phyloP scores from a whole-genome alignment of 2,329 filamentous ascomycete species.

The Xylariaceae sp. region DNA sequence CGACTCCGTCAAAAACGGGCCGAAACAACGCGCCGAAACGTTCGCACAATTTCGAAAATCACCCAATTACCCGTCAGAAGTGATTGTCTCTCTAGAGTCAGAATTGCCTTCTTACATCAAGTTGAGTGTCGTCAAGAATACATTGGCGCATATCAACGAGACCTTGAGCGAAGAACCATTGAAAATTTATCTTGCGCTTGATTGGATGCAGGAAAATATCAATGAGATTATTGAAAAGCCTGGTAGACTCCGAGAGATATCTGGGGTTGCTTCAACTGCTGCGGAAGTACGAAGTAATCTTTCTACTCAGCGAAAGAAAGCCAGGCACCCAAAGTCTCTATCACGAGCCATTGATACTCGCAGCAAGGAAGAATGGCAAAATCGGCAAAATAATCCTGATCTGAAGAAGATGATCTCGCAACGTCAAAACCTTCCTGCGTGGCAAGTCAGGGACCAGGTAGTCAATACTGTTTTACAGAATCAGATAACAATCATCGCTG shows the following conservation, averaged over 20 bases:
- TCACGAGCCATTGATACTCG: constrained; percentile 56
- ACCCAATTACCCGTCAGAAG: constrained; percentile 66
- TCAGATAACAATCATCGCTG: constrained; percentile 93
- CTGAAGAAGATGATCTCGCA: constrained; percentile 72
- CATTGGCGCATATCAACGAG: constrained; percentile 65
- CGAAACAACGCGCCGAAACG: constrained; percentile 47
- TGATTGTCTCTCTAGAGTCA: constrained; percentile 65
- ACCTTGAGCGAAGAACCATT: constrained; percentile 79
- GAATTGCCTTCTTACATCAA: constrained; percentile 88
- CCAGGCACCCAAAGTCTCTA: constrained; percentile 54
- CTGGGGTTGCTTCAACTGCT: constrained; percentile 67
- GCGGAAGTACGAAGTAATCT: constrained; percentile 44
- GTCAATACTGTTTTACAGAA: constrained; percentile 69
- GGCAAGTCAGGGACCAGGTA: constrained; percentile 75
- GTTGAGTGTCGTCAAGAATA: constrained; percentile 77
- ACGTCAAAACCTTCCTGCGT: constrained; percentile 76
- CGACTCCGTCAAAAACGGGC: constrained; percentile 48
- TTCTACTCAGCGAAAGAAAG: constrained; percentile 29
- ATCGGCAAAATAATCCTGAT: constrained; percentile 58
- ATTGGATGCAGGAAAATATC: constrained; percentile 87
- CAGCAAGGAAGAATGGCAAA: constrained; percentile 66
- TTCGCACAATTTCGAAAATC: constrained; percentile 66
- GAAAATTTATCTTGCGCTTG: constrained; percentile 80
- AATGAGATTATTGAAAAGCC: constrained; percentile 79
- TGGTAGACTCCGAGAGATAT: constrained; percentile 78